phyloP scores from a whole-genome alignment of 768 basidiomycete genomes.

The Amanita inopinata region DNA sequence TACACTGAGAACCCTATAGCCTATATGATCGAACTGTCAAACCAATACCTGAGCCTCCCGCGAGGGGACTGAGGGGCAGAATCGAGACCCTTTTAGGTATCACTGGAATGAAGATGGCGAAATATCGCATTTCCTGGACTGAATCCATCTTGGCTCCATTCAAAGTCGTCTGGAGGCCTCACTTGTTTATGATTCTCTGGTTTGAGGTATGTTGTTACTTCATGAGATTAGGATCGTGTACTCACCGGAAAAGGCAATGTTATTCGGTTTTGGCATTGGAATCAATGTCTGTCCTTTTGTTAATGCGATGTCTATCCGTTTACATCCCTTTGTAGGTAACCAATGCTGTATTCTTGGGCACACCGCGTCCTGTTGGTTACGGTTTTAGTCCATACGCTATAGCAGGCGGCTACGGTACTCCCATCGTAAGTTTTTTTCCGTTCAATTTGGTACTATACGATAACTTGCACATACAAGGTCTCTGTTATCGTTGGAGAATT shows the following conservation, averaged over 20 bases:
- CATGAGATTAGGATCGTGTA: no score
- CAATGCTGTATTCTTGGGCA: constrained; percentile 54
- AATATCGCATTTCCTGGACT: constrained; percentile 43
- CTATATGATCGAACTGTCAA: constrained; percentile 52
- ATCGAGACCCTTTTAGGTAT: constrained; percentile 55
- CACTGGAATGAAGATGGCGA: constrained; percentile 48
- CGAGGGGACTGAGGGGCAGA: constrained; percentile 36
- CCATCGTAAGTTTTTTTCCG: constrained; percentile 30
- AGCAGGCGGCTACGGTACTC: constrained; percentile 45
- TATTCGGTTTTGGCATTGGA: constrained; percentile 59
- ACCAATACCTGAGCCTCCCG: constrained; percentile 35
- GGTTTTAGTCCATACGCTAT: constrained; percentile 40
- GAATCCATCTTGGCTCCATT: constrained; percentile 35
- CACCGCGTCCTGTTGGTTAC: constrained; percentile 44
- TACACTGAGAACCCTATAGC: constrained; percentile 20
- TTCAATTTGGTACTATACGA: background rate
- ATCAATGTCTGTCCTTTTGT: constrained; percentile 34
- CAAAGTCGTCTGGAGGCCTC: constrained; percentile 54
- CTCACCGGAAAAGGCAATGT: no score
- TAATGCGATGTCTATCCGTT: background rate
- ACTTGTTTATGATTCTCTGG: constrained; percentile 38
- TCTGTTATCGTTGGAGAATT: constrained; percentile 45
- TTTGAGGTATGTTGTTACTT: constrained; percentile 35
- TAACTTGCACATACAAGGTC: constrained; percentile 25
- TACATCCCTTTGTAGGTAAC: constrained; percentile 35